Percentiles rank a stretch among this genome's conserved stretches.
These are phyloP conservation scores for Trichoderma sp. DNA, from an alignment of 2,329 filamentous ascomycete species.

Conservation along the genomic window DNA sequence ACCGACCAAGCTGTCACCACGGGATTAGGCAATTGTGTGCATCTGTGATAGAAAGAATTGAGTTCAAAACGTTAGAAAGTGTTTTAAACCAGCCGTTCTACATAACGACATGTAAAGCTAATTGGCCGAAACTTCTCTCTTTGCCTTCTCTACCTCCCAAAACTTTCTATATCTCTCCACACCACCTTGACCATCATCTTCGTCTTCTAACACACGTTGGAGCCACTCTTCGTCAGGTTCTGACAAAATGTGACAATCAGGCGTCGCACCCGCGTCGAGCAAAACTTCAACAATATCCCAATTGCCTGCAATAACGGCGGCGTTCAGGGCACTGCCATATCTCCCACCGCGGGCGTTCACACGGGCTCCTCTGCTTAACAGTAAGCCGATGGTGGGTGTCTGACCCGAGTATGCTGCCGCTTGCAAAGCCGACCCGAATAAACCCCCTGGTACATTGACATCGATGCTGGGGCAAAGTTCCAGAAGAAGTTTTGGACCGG, in stretches of 20 bases:
- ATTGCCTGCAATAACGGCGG: constrained; percentile 3
- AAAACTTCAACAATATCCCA: constrained; percentile 16
- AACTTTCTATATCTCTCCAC: neutral
- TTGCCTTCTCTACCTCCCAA: neutral
- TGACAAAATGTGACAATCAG: neutral
- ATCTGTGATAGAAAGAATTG: neutral
- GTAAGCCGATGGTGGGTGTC: neutral
- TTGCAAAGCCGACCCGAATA: constrained; percentile 22
- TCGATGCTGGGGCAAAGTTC: constrained; percentile 9
- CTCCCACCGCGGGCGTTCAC: constrained; percentile 5
- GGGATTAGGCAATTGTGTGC: neutral
- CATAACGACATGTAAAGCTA: neutral
- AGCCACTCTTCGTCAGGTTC: neutral
- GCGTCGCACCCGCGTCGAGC: constrained; percentile 14
- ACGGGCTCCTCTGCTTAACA: constrained; percentile 20
- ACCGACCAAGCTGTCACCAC: neutral
- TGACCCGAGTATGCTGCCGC: constrained; percentile 20
- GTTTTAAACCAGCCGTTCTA: neutral
- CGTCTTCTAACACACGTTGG: neutral
- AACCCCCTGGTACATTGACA: constrained; percentile 16
- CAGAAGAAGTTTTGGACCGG: neutral
- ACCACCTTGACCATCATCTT: neutral
- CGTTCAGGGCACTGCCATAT: constrained; percentile 15
- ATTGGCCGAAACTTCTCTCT: neutral
- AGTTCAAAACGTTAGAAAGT: neutral